These are phyloP conservation scores for Coemansia sp. DNA, from an alignment of 192 early-diverging fungal species.

Conservation along the genomic window DNA sequence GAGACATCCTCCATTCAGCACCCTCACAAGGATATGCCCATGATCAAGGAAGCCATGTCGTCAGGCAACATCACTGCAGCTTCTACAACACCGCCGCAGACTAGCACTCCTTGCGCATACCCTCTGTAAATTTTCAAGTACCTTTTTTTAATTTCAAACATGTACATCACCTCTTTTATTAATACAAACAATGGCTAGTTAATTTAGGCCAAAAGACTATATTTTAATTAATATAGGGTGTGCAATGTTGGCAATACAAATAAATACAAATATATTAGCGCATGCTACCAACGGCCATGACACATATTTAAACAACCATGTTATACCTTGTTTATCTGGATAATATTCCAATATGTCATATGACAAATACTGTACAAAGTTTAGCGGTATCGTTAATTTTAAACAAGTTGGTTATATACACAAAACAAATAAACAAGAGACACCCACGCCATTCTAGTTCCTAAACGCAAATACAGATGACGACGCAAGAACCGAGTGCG, in stretches of 20 bases:
- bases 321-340: no score
- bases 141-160: not conserved
- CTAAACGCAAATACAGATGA: not conserved
- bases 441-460: not conserved
- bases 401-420: not conserved
- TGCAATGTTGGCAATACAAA: no score
- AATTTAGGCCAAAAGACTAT: no score
- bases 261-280: no score
- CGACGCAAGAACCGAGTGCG: not conserved
- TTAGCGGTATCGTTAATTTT: not conserved
- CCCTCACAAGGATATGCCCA: conserved; percentile 25
- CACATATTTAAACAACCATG: no score
- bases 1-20: conserved; percentile 22
- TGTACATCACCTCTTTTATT: not conserved
- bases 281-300: no score
- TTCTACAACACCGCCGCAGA: conserved; percentile 1
- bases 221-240: no score
- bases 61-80: conserved; percentile 4
- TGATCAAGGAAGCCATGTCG: conserved; percentile 20
- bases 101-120: conserved; percentile 1
- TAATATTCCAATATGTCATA: no score
- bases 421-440: not conserved
- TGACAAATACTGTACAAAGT: no score
- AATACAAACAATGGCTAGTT: no score
- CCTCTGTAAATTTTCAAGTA: conserved; percentile 8